Conservation (phyloP, 176 grass and related monocot species). For the Oryza australiensis region DNA sequence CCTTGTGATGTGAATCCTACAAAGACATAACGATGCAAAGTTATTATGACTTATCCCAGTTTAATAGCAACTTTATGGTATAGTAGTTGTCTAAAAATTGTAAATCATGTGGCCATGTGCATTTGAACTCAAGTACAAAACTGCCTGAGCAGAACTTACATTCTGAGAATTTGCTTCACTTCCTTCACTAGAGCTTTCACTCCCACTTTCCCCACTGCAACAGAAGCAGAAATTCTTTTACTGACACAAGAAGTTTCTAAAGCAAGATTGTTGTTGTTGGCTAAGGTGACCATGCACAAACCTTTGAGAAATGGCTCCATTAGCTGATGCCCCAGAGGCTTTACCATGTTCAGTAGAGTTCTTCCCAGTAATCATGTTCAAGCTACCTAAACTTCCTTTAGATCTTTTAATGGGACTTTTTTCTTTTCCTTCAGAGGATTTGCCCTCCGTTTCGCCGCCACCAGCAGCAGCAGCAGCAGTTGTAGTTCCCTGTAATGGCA, state of each 20-base stretch:
- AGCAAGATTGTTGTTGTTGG: constrained; percentile 19
- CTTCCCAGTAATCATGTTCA: constrained; percentile 91
- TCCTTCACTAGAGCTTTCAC: constrained; percentile 80
- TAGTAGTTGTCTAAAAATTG: constrained; percentile 6
- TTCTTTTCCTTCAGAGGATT: constrained; percentile 78
- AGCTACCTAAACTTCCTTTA: constrained; percentile 96
- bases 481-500: constrained; percentile 53
- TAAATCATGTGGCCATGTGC: not conserved
- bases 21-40: constrained; percentile 27
- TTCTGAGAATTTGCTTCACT: constrained; percentile 89
- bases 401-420: constrained; percentile 79
- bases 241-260: constrained; percentile 9
- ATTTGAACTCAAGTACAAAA: constrained; percentile 15
- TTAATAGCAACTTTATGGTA: constrained; percentile 9
- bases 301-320: constrained; percentile 71
- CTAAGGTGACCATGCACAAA: constrained; percentile 40
- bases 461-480: not conserved
- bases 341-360: constrained; percentile 59
- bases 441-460: constrained; percentile 65
- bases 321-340: constrained; percentile 70
- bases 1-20: constrained; percentile 66
- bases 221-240: constrained; percentile 39
- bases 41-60: constrained; percentile 21
- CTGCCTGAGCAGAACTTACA: constrained; percentile 45
- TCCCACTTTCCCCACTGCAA: constrained; percentile 89